Percentiles rank a stretch among this genome's conserved stretches.
Conservation (phyloP, 768 basidiomycete species). For the Suillus plorans region DNA sequence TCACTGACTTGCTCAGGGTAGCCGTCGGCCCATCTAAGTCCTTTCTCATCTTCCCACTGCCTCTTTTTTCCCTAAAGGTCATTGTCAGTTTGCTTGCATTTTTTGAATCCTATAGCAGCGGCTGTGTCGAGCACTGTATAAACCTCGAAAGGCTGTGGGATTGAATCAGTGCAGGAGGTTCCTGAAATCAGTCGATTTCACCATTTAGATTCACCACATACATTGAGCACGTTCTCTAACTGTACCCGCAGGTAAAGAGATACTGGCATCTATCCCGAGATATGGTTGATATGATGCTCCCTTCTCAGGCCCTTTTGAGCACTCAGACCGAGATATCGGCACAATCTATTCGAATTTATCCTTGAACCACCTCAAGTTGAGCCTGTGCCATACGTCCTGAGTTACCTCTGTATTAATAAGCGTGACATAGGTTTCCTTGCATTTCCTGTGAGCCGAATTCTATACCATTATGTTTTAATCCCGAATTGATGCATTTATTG, state of each 20-base stretch:
- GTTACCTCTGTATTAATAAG: constrained; percentile 15
- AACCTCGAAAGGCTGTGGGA: background rate
- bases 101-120: background rate
- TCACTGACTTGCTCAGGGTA: constrained; percentile 10
- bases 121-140: background rate
- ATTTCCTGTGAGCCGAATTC: constrained; percentile 16
- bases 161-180: background rate
- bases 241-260: background rate
- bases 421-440: constrained; percentile 2
- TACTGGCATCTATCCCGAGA: background rate
- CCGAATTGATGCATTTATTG: constrained; percentile 11
- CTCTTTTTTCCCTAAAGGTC: background rate
- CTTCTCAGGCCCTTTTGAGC: constrained; percentile 7
- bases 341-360: background rate
- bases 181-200: background rate
- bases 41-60: constrained; percentile 18
- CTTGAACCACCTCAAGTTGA: constrained; percentile 3
- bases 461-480: constrained; percentile 2
- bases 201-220: background rate
- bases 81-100: background rate
- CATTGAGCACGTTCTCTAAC: background rate
- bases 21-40: constrained; percentile 13
- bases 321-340: constrained; percentile 9
- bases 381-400: constrained; percentile 13
- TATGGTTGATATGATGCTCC: background rate